These are phyloP conservation scores for Solanum boliviense DNA, from an alignment of 257 asterid species.

Conservation along the genomic window DNA sequence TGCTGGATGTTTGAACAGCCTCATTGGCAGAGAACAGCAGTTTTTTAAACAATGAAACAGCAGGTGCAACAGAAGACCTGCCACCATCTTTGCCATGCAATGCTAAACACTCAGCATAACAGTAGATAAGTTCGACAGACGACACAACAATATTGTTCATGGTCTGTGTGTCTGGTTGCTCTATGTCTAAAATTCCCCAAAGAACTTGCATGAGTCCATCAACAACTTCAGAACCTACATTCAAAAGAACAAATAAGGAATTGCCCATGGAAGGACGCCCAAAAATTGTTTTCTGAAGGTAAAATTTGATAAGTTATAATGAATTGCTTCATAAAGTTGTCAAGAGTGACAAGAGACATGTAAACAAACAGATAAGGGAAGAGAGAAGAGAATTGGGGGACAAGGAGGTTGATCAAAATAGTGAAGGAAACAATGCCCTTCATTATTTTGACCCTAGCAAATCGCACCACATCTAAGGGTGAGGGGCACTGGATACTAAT, in stretches of 20 bases:
- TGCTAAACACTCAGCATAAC: conserved; percentile 94
- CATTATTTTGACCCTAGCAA: neutral
- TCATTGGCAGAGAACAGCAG: conserved; percentile 76
- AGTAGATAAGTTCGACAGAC: conserved; percentile 80
- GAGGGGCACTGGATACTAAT: neutral
- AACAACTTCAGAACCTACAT: conserved; percentile 79
- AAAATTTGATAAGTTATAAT: neutral
- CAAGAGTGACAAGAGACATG: neutral
- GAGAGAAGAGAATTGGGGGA: neutral
- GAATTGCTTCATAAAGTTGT: neutral
- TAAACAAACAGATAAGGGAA: neutral
- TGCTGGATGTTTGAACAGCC: conserved; percentile 99
- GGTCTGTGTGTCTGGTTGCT: conserved; percentile 90
- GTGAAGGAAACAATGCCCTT: neutral
- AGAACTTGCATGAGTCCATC: conserved; percentile 96
- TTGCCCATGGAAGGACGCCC: neutral
- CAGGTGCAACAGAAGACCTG: conserved; percentile 62
- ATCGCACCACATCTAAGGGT: neutral
- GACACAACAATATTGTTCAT: conserved; percentile 90
- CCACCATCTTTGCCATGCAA: conserved; percentile 60
- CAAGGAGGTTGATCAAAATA: neutral
- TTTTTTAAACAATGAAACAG: conserved; percentile 70
- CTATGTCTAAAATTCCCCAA: conserved; percentile 94
- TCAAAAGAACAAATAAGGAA: neutral
- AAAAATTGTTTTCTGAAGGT: neutral